Conservation (phyloP, 768 basidiomycete species). For the Pleurotus ostreatus region DNA sequence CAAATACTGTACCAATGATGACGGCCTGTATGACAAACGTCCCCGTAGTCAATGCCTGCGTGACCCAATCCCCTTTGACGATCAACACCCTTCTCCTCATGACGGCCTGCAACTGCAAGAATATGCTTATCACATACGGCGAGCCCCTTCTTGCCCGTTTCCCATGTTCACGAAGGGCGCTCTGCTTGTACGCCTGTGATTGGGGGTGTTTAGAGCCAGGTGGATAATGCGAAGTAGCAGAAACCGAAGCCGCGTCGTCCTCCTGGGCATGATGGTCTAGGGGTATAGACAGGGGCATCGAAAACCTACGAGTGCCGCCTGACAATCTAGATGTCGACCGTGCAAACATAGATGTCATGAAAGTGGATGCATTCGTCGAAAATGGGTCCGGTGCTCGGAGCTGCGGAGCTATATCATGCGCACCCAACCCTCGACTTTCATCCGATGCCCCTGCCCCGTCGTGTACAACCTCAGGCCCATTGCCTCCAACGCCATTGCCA, state of each 20-base stretch:
- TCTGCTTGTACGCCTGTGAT: slow-evolving; percentile 36
- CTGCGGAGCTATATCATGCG: too few species aligned
- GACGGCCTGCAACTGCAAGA: slow-evolving; percentile 38
- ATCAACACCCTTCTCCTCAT: slow-evolving; percentile 39
- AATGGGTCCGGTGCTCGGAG: too few species aligned
- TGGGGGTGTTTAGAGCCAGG: slow-evolving; percentile 1
- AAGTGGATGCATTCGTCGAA: too few species aligned
- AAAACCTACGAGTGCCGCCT: too few species aligned
- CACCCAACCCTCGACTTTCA: too few species aligned
- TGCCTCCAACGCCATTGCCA: too few species aligned
- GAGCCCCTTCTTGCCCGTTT: slow-evolving; percentile 29
- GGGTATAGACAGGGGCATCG: too few species aligned
- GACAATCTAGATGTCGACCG: too few species aligned
- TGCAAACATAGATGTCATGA: too few species aligned
- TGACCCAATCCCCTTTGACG: slow-evolving; percentile 28
- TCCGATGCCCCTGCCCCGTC: too few species aligned
- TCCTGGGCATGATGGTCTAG: too few species aligned
- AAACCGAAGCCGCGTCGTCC: background rate
- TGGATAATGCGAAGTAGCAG: background rate
- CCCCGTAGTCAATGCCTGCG: slow-evolving; percentile 24
- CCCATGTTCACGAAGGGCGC: slow-evolving; percentile 49
- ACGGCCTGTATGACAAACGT: slow-evolving; percentile 32
- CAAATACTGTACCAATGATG: slow-evolving; percentile 61
- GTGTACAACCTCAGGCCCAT: too few species aligned
- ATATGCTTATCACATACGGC: slow-evolving; percentile 35